Evolutionary conservation across 495 filamentous ascomycete species (phyloP).

Genomic region (Pyrenula massariospora): DNA sequence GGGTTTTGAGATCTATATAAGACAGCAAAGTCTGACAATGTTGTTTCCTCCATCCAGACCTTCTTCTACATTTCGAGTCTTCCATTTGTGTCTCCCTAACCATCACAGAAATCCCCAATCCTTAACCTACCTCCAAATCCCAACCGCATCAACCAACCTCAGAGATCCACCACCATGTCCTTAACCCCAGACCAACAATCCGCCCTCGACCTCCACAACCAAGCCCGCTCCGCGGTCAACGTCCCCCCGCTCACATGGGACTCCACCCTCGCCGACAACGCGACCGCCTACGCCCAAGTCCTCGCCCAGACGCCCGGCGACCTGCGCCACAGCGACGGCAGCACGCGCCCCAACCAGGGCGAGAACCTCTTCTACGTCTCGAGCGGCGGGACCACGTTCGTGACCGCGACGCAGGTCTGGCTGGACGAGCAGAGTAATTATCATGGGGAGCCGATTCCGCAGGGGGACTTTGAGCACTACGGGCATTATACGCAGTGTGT

Average conservation of each 20-base stretch:
- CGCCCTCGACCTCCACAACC: conserved; percentile 1
- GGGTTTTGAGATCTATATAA: not conserved
- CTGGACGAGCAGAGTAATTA: not conserved
- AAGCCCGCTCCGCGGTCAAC: not conserved
- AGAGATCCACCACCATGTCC: not conserved
- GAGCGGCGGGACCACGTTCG: not conserved
- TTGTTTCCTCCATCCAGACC: not conserved
- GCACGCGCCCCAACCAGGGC: conserved; percentile 9
- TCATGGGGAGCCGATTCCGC: not conserved
- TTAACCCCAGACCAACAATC: not conserved
- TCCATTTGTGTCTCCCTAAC: not conserved
- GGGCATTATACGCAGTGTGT: conserved; percentile 1
- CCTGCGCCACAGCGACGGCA: not conserved
- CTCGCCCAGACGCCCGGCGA: conserved; percentile 1
- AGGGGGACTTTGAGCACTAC: not conserved
- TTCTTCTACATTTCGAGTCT: not conserved
- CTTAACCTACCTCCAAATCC: not conserved
- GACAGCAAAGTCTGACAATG: too few relatives aligned
- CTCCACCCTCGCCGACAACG: not conserved
- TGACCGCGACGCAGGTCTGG: not conserved
- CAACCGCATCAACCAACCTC: not conserved
- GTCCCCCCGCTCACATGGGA: not conserved
- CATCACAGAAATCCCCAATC: not conserved
- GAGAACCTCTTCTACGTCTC: not conserved
- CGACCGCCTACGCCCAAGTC: not conserved